These are phyloP conservation scores for Sphagnurus paluster DNA, from an alignment of 1,284 basidiomycete species.

Conservation along the genomic window DNA sequence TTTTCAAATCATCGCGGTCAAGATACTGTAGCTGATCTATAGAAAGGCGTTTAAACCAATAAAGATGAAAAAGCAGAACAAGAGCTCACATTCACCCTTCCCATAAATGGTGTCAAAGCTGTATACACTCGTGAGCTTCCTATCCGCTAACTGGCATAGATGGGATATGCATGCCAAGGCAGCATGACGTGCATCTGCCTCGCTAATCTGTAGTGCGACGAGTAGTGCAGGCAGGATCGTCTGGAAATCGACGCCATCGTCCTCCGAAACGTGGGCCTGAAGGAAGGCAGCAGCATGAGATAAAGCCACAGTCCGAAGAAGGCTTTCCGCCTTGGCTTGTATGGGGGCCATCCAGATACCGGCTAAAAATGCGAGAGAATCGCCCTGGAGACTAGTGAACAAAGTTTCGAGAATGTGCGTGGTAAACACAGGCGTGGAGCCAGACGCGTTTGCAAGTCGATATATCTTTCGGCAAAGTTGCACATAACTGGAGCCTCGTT, in stretches of 20 bases:
- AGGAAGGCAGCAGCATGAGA: constrained; percentile 76
- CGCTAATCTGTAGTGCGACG: constrained; percentile 57
- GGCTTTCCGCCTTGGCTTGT: constrained; percentile 19
- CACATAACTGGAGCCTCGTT: constrained; percentile 46
- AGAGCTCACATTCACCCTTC: constrained; percentile 52
- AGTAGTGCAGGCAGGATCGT: constrained; percentile 80
- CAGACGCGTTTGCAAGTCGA: constrained; percentile 54
- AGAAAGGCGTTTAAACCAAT: constrained; percentile 12
- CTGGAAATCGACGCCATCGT: constrained; percentile 80
- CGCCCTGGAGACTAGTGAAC: constrained; percentile 70
- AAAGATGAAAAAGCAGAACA: neutral
- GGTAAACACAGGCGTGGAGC: constrained; percentile 47
- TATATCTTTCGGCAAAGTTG: constrained; percentile 63
- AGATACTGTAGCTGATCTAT: constrained; percentile 77
- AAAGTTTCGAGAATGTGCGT: constrained; percentile 61
- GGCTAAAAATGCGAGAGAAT: constrained; percentile 80
- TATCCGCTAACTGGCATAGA: constrained; percentile 42
- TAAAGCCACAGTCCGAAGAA: constrained; percentile 46
- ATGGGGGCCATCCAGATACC: constrained; percentile 55
- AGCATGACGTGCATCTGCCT: constrained; percentile 59
- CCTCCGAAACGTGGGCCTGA: constrained; percentile 59
- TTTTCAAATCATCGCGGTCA: constrained; percentile 68
- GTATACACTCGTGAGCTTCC: constrained; percentile 65
- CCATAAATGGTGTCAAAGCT: constrained; percentile 87
- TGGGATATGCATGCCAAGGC: constrained; percentile 66